Evolutionary conservation across 176 grass and related monocot genomes (phyloP), one percentile per base, ranked within the genome.

Genomic region (Melocanna baccifera): DNA sequence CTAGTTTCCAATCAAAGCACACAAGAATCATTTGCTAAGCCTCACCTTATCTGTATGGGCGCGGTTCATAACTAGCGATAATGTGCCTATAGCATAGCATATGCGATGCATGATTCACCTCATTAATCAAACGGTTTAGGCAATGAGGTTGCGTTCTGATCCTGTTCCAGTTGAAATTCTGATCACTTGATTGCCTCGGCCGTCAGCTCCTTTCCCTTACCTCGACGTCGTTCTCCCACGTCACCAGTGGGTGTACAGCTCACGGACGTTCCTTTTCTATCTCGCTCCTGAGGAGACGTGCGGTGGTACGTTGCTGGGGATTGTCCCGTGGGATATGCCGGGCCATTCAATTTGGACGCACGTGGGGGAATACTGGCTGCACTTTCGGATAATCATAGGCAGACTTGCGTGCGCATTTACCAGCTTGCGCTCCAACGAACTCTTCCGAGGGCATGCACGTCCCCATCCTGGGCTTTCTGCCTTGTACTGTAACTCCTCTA

Each of bases 331-430:
- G 83, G 77, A 76, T 75, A 85, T n/a, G 77, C 63, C 14, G 25
- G 3, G 20, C 69, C 77, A 26, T 8, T 1, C 5, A 51, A 46
- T 22, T 15, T 19, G 23, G 50, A 16, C 52, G 83, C 83, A 90
- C 88, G 83, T 90, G 88, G 12, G 78, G 57, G 43, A 86, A 82
- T 86, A 81, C 16, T 9, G 41, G 25, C 15, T 56, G 77, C 42
- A 67, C 22, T 69, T 81, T 40, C 87, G 83, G 83, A 86, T 86
- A 86, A 90, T 40, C 71, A 86, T 61, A 22, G 64, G 55, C 25
- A 4, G 83, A 90, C 88, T 82, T 86, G 0, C 41, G 55, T 19
- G 62, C 51, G 10, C 12, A 32, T 56, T 76, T 63, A 12, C 71
- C n/a, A 46, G 71, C 37, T 77, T 77, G 43, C 78, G 40, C 34